Conservation (phyloP, 1,284 basidiomycete species). For the Ceratobasidium sp. region DNA sequence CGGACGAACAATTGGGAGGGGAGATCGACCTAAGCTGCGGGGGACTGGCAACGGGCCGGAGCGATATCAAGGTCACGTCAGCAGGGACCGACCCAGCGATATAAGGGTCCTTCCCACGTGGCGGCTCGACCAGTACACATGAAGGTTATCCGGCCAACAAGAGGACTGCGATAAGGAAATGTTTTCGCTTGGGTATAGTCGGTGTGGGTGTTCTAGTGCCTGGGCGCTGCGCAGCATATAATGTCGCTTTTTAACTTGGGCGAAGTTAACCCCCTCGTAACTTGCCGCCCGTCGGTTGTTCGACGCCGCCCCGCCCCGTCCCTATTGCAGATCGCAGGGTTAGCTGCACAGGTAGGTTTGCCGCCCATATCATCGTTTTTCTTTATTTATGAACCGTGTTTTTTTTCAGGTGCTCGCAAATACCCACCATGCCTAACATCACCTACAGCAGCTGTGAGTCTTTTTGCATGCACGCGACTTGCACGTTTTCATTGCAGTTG, state of each 20-base stretch:
- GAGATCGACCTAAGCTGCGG: too few relatives aligned
- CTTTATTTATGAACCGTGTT: not conserved
- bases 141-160: conserved; percentile 21
- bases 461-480: too few relatives aligned
- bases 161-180: conserved; percentile 9
- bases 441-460: conserved; percentile 39
- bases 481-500: not conserved
- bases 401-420: not conserved
- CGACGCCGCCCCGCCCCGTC: conserved; percentile 15
- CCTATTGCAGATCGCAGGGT: too few relatives aligned
- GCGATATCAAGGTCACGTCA: not conserved
- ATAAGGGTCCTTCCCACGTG: not conserved
- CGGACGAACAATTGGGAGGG: not conserved
- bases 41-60: too few relatives aligned
- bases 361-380: not conserved
- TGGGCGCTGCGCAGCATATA: conserved; percentile 35
- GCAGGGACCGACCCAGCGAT: too few relatives aligned
- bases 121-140: not conserved
- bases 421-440: conserved; percentile 36
- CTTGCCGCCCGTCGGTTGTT: not conserved
- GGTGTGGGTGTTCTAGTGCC: conserved; percentile 32
- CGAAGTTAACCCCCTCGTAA: not conserved
- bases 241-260: not conserved
- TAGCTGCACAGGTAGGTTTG: conserved; percentile 25
- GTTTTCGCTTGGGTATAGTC: too few relatives aligned